A percentile compares a stretch with the other conserved stretches of the same genome.
Conservation (phyloP, 2,329 filamentous ascomycete genomes). For the Knoxdaviesia proteae region DNA sequence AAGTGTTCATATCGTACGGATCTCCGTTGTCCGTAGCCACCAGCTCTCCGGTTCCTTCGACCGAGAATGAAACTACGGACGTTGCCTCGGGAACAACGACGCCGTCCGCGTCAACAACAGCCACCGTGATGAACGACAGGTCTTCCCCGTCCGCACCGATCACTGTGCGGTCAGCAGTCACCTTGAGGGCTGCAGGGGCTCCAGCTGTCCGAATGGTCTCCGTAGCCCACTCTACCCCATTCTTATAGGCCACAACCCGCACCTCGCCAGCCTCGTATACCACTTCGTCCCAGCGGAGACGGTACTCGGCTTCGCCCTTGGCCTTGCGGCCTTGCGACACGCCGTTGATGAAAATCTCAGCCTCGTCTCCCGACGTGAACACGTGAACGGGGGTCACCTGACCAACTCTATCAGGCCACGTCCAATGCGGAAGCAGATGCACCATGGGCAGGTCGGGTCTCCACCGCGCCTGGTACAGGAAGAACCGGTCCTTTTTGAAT, state of each 20-base stretch:
- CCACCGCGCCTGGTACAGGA: constrained; percentile 33
- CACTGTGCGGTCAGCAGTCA: constrained; percentile 17
- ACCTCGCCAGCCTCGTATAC: constrained; percentile 25
- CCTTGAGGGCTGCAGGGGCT: constrained; percentile 13
- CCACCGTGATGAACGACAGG: constrained; percentile 22
- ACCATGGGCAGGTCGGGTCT: constrained; percentile 22
- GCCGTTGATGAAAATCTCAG: constrained; percentile 32
- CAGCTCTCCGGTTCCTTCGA: constrained; percentile 22
- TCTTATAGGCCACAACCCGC: constrained; percentile 24
- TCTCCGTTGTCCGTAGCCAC: constrained; percentile 30
- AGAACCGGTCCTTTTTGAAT: constrained; percentile 34
- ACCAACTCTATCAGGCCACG: constrained; percentile 25
- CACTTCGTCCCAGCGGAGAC: constrained; percentile 31
- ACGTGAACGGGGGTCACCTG: constrained; percentile 31
- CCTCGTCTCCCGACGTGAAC: constrained; percentile 28
- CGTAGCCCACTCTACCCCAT: constrained; percentile 23
- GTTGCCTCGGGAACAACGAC: constrained; percentile 20
- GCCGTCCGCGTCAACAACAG: constrained; percentile 21
- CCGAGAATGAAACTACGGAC: constrained; percentile 20
- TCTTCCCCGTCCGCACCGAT: constrained; percentile 22
- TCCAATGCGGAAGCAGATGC: constrained; percentile 36
- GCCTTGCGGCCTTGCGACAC: constrained; percentile 19
- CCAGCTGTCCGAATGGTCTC: constrained; percentile 21
- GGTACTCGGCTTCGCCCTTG: constrained; percentile 17
- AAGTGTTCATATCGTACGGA: constrained; percentile 20